A percentile compares a stretch with the other conserved stretches of the same genome.
Conservation (phyloP, 2,329 filamentous ascomycete genomes). For the Pseudonectria foliicola region DNA sequence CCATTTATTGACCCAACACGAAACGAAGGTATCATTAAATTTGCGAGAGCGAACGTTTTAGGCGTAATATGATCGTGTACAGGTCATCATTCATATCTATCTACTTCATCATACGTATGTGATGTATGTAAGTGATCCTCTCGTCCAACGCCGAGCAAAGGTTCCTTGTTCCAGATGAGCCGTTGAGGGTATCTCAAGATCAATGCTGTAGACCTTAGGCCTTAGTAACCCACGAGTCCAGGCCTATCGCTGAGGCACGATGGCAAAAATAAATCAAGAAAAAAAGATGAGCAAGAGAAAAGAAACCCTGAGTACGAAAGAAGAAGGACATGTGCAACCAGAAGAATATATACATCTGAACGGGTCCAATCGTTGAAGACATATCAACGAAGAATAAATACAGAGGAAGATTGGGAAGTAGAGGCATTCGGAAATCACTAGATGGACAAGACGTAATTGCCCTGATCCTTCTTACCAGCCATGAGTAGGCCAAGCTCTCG, state of each 20-base stretch:
- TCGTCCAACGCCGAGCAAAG: slow-evolving; percentile 21
- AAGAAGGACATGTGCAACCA: too few species aligned
- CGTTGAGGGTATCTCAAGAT: slow-evolving; percentile 28
- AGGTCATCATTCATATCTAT: slow-evolving; percentile 20
- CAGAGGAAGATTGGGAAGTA: slow-evolving; percentile 8
- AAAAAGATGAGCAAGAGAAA: too few species aligned
- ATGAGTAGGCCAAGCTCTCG: slow-evolving; percentile 71
- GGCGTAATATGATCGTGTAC: slow-evolving; percentile 2
- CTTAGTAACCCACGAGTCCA: slow-evolving; percentile 16
- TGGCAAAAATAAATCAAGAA: slow-evolving; percentile 3
- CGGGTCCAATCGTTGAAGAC: slow-evolving; percentile 3
- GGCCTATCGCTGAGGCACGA: slow-evolving; percentile 12
- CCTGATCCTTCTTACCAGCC: slow-evolving; percentile 68
- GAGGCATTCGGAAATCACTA: slow-evolving; percentile 25
- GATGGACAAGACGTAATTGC: slow-evolving; percentile 71
- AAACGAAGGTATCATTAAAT: too few species aligned
- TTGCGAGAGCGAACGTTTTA: background rate
- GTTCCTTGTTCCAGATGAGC: slow-evolving; percentile 20
- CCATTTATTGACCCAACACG: too few species aligned
- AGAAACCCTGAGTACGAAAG: too few species aligned
- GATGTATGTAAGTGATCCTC: slow-evolving; percentile 4
- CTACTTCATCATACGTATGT: slow-evolving; percentile 17
- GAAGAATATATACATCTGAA: slow-evolving; percentile 15
- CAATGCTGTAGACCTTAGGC: slow-evolving; percentile 17
- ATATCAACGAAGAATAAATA: slow-evolving; percentile 14